phyloP scores from a whole-genome alignment of 73 alveolate species.

The Tetrahymena malaccensis region DNA sequence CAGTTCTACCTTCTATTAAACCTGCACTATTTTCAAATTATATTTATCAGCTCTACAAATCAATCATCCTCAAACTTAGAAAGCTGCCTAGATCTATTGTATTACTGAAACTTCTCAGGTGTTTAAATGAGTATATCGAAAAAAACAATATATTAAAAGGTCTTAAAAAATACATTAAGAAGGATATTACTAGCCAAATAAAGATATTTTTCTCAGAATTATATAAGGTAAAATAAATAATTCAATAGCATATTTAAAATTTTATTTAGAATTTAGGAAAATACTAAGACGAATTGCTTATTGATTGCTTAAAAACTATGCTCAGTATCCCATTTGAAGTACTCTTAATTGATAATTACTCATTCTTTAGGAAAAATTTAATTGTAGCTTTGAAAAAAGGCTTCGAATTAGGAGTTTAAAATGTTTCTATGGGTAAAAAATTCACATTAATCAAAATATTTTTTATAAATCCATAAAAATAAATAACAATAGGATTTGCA shows the following conservation, averaged over 20 bases:
- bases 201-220: background rate
- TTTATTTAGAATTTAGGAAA: background rate
- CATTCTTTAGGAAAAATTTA: slow-evolving; percentile 2
- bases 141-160: background rate
- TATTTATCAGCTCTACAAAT: background rate
- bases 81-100: background rate
- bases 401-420: background rate
- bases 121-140: background rate
- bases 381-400: background rate
- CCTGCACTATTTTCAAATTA: background rate
- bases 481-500: background rate
- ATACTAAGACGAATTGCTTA: background rate
- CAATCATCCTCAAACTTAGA: background rate
- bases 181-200: background rate
- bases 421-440: slow-evolving; percentile 1
- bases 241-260: background rate
- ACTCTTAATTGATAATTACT: slow-evolving; percentile 5
- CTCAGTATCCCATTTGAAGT: slow-evolving; percentile 17
- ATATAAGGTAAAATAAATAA: background rate
- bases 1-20: background rate
- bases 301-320: slow-evolving; percentile 1
- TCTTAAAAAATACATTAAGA: background rate
- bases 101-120: background rate
- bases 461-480: background rate
- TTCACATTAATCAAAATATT: background rate